Evolutionary conservation across 148 eudicot genomes (phyloP), one percentile per base, ranked within the genome.

Genomic region (Silene conica): DNA sequence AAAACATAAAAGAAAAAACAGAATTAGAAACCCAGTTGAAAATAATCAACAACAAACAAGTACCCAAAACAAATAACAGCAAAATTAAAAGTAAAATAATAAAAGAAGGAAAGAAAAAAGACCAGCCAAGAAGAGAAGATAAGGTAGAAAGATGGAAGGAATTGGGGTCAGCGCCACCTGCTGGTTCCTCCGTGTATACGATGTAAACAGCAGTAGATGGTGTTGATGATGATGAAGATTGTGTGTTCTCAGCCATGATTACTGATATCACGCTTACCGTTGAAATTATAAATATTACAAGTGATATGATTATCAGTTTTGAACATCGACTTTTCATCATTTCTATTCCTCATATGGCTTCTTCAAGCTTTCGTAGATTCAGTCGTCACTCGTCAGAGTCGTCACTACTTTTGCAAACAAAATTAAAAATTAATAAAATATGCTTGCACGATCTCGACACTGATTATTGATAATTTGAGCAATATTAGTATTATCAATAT

Each of bases 121-220:
- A 88, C 89, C 91, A 79, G 72, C 91, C 91, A 62, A 86, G 61
- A 69, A 81, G 82, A 71, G 86, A 41, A 69, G 91, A 74, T 46
- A 88, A 86, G 63, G 89, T 91, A 18, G 79, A 79, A 67, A 93
- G 76, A 65, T 91, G 91, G 74, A 63, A 83, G 34, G 87, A 66
- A 48, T 89, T 88, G 13, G 90, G 89, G 5, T 89, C 88, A 21
- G 73, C 82, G 20, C 50, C 85, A 2, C 52, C 83, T 0, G 57
- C 12, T 1, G 97, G 98, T 21, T 78, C 73, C 46, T 91, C 90
- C 0, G 98, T 94, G 81, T 88, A 89, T 20, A 94, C 78, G 66
- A 94, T 88, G 78, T 94, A 90, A 28, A 87, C 89, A 6, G 43
- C 43, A 38, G 43, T 38, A 22, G 79, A 9, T 14, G 78, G 28